A percentile compares a stretch with the other conserved stretches of the same genome.
Evolutionary conservation across 2,329 filamentous ascomycete genomes (phyloP).

Genomic region (Phaeoacremonium minimum): DNA sequence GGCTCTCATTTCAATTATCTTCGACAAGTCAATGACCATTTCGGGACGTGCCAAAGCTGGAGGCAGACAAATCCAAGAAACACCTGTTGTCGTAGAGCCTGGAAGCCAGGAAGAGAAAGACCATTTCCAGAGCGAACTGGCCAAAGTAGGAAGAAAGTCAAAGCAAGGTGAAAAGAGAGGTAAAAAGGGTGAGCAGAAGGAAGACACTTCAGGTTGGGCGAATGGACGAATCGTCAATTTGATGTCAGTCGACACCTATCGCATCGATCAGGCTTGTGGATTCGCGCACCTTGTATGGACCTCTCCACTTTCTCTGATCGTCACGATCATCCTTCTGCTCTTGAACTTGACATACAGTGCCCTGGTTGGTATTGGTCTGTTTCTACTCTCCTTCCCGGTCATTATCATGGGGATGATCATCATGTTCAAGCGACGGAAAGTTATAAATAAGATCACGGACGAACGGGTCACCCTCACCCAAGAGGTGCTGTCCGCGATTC

Average conservation of each 20-base stretch:
- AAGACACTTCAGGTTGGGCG: conserved; percentile 70
- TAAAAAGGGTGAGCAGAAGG: conserved; percentile 25
- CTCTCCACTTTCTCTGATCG: conserved; percentile 69
- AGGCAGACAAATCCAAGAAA: conserved; percentile 34
- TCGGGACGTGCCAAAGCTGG: conserved; percentile 86
- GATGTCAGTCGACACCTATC: conserved; percentile 94
- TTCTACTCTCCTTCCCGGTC: conserved; percentile 73
- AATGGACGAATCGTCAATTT: conserved; percentile 90
- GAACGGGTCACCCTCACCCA: conserved; percentile 87
- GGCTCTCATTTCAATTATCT: conserved; percentile 80
- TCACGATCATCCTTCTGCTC: conserved; percentile 76
- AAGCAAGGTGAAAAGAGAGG: conserved; percentile 24
- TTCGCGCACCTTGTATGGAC: conserved; percentile 93
- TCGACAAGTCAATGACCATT: conserved; percentile 87
- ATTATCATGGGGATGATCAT: conserved; percentile 73
- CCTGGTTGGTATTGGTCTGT: conserved; percentile 78
- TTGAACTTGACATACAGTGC: conserved; percentile 90
- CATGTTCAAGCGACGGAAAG: conserved; percentile 69
- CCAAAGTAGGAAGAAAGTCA: conserved; percentile 39
- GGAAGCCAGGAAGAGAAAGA: no score
- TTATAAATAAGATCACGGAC: conserved; percentile 91
- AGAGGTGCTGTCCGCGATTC: conserved; percentile 84
- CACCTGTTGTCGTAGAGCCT: conserved; percentile 30
- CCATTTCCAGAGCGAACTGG: no score
- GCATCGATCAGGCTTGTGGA: conserved; percentile 81